Evolutionary conservation across 2,329 filamentous ascomycete species (phyloP), one percentile per base, ranked within the genome.

Genomic region (Mollisiaceae sp.): DNA sequence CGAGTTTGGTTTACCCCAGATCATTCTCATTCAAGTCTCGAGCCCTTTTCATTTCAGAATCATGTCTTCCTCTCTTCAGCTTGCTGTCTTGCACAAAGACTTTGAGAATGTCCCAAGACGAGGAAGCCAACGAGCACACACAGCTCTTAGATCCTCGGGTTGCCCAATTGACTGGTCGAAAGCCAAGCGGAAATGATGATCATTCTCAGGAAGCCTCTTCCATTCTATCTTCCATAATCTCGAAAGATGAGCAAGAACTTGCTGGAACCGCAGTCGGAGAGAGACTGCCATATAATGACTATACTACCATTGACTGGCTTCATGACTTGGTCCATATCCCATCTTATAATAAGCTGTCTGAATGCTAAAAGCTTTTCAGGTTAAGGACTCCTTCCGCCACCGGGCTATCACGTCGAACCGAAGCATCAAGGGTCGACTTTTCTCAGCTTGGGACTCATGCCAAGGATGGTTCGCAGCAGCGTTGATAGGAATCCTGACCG

Each of bases 251-350:
- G 68, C 80, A 79, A 65, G 79, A 79, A 20, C 74, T 85, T 62
- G 77, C 71, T 8, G 75, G 76, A 4, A 82, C 79, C 27, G 77
- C 82, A 1, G 77, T 85, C 12, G 85, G 84, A 50, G 85, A 88
- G 71, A 77, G 85, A 60, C 74, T 87, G 22, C 82, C 84, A 0
- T 89, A 88, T 72, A 87, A 86, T 71, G 83, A 87, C 68, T 88
- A 89, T 69, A 85, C 82, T 8, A 86, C 85, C 1, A 87, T 88
- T 64, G 85, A 89, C 74, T 88, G 85, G 85, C 78, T 88, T 11
- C 86, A 86, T 73, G 85, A 86, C 70, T 74, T 88, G 63, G 83
- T 85, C 72, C 64, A 57, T 38, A 36, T 18, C 8, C 6, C 24
- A 43, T 20, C 18, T 18, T n/a, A 4, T 55, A 20, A 11, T 4